Percentiles rank a stretch among this genome's conserved stretches.
These are phyloP conservation scores for Colletotrichum sp. DNA, from an alignment of 2,329 filamentous ascomycete species.

Conservation along the genomic window DNA sequence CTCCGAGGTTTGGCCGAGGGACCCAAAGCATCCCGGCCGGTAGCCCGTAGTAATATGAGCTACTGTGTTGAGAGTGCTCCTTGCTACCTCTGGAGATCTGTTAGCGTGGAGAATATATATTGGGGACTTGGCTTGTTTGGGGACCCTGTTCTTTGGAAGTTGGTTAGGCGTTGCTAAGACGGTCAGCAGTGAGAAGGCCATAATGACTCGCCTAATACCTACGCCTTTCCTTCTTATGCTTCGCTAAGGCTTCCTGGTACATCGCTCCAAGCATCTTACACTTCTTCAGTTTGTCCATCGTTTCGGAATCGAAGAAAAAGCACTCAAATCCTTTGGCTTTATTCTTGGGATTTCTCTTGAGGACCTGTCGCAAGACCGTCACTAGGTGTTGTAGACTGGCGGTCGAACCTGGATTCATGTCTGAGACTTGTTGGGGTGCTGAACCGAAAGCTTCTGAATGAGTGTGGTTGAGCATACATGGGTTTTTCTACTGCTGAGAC, in stretches of 20 bases:
- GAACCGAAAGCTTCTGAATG: too few relatives aligned
- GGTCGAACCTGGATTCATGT: too few relatives aligned
- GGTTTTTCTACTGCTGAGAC: too few relatives aligned
- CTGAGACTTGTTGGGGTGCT: too few relatives aligned
- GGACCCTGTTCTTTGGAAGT: background rate
- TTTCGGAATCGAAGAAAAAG: background rate
- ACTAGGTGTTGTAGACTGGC: too few relatives aligned
- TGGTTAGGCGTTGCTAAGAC: background rate
- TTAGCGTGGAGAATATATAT: background rate
- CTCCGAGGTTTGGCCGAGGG: background rate
- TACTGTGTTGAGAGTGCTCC: background rate
- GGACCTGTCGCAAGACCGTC: background rate
- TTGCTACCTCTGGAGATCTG: background rate
- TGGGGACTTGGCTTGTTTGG: background rate
- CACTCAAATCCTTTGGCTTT: background rate
- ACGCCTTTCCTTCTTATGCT: background rate
- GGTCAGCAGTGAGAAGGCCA: background rate
- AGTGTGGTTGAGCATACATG: too few relatives aligned
- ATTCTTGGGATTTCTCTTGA: background rate
- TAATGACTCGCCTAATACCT: background rate
- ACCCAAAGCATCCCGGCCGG: background rate
- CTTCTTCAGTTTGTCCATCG: background rate
- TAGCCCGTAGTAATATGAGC: background rate
- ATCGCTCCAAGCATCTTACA: background rate
- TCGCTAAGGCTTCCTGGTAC: background rate